phyloP scores from a whole-genome alignment of 371 early-diverging fungal genomes.

The Blastocladiella emersonii region DNA sequence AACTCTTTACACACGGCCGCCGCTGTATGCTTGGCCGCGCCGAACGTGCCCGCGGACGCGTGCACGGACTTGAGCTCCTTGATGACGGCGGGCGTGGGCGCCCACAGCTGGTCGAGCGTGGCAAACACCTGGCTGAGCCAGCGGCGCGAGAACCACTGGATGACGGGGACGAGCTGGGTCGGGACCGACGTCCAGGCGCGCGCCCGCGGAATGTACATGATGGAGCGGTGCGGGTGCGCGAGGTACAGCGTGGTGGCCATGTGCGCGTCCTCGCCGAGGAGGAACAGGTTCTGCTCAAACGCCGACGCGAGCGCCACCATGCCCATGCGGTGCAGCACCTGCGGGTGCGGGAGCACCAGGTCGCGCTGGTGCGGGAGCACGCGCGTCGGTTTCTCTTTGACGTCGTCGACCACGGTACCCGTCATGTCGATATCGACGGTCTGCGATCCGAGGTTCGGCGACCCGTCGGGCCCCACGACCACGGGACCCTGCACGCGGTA shows the following conservation, averaged over 20 bases:
- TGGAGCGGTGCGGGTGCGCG: background rate
- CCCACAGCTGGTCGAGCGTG: background rate
- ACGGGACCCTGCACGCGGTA: background rate
- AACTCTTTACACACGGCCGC: too few relatives aligned
- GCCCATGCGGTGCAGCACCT: background rate
- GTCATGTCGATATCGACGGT: too few relatives aligned
- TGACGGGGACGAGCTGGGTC: background rate
- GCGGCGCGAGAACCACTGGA: background rate
- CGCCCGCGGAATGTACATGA: background rate
- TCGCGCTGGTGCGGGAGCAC: background rate
- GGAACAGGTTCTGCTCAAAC: background rate
- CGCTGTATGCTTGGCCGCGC: too few relatives aligned
- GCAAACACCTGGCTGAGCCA: background rate
- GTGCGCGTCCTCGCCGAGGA: background rate
- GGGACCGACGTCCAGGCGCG: background rate
- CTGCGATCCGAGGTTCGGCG: background rate
- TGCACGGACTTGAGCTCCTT: too few relatives aligned
- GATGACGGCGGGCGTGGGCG: background rate
- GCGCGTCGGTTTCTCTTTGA: too few relatives aligned
- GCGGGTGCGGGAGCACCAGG: background rate
- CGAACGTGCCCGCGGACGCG: too few relatives aligned
- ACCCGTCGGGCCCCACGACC: too few relatives aligned
- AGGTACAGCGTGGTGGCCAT: background rate
- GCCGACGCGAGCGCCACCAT: background rate
- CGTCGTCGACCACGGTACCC: too few relatives aligned